phyloP scores from a whole-genome alignment of 2,329 filamentous ascomycete species.

The Aspergillus pseudoglaucus region DNA sequence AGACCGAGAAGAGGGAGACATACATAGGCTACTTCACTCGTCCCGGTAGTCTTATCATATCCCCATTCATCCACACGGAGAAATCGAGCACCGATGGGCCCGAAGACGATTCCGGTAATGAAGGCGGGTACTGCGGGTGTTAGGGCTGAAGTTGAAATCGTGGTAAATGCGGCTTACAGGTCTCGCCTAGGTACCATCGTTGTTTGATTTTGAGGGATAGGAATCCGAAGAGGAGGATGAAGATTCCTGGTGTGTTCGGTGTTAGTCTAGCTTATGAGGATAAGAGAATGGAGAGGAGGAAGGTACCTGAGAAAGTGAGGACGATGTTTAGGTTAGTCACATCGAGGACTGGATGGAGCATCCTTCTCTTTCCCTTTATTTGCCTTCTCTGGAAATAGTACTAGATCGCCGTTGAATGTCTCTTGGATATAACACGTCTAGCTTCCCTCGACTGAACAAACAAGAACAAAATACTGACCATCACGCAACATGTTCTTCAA shows the following conservation, averaged over 20 bases:
- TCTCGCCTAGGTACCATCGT: constrained; percentile 36
- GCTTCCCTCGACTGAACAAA: too few species aligned
- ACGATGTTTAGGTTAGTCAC: neutral
- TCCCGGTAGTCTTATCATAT: constrained; percentile 24
- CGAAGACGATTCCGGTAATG: constrained; percentile 48
- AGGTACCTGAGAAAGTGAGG: neutral
- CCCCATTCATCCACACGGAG: constrained; percentile 41
- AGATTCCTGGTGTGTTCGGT: constrained; percentile 18
- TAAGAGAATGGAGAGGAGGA: neutral
- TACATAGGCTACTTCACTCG: constrained; percentile 39
- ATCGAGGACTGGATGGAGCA: constrained; percentile 1
- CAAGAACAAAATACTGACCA: too few species aligned
- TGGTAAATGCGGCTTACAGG: constrained; percentile 19
- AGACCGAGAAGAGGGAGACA: neutral
- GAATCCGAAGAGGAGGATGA: constrained; percentile 27
- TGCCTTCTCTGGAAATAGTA: too few species aligned
- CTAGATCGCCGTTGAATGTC: too few species aligned
- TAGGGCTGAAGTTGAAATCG: neutral
- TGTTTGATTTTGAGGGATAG: constrained; percentile 33
- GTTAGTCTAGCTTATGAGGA: neutral
- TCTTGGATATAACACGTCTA: too few species aligned
- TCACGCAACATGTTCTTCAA: too few species aligned
- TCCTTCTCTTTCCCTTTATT: neutral
- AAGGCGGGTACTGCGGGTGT: constrained; percentile 47
- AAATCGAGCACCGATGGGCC: constrained; percentile 50